These are phyloP conservation scores for Alternaria gaisen DNA, from an alignment of 2,329 filamentous ascomycete species.

Conservation along the genomic window DNA sequence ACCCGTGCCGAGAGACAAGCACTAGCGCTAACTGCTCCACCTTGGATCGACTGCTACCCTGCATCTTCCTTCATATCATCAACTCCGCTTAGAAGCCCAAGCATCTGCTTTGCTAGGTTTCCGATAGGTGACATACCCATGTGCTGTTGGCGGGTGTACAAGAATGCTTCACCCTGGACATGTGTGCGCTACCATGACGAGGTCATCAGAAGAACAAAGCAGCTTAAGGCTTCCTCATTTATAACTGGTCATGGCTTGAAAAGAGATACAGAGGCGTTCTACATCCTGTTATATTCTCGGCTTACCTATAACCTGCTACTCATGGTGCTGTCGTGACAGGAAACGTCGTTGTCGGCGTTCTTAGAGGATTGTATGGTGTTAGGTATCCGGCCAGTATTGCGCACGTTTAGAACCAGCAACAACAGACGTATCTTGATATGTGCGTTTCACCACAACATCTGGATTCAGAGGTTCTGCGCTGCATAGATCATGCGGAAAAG, in stretches of 20 bases:
- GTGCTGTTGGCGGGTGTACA: neutral
- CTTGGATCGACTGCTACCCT: slow-evolving; percentile 10
- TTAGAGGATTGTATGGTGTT: slow-evolving; percentile 1
- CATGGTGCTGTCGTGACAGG: slow-evolving; percentile 10
- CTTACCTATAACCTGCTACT: slow-evolving; percentile 10
- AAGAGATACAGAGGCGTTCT: neutral
- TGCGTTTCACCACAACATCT: neutral
- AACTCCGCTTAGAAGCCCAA: neutral
- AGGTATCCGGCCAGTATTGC: neutral
- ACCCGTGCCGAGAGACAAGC: slow-evolving; percentile 29
- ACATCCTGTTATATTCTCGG: neutral
- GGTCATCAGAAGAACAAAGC: neutral
- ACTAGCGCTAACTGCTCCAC: slow-evolving; percentile 20
- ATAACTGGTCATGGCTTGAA: neutral
- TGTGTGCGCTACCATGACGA: neutral
- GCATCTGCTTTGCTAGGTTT: neutral
- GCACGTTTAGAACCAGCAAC: neutral
- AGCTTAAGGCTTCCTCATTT: neutral
- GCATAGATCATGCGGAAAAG: neutral
- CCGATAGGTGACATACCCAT: neutral
- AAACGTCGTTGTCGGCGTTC: slow-evolving; percentile 10
- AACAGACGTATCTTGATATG: too few relatives aligned
- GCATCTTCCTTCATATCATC: neutral
- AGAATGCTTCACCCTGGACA: neutral
- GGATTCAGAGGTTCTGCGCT: neutral